These are phyloP conservation scores for Ceratocystis destructans DNA, from an alignment of 2,329 filamentous ascomycete genomes.

Conservation along the genomic window DNA sequence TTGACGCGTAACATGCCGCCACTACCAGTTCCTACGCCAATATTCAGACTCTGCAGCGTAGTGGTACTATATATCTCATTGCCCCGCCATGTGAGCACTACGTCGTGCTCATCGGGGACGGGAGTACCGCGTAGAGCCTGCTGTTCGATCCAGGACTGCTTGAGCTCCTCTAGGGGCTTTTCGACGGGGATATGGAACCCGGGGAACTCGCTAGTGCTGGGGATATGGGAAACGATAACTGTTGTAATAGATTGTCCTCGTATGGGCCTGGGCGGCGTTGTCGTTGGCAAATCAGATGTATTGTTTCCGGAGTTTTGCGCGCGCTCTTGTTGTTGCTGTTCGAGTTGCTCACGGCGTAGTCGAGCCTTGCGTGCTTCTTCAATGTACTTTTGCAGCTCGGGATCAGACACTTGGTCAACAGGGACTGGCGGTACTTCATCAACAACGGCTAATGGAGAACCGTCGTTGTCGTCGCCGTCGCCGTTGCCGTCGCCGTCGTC, in stretches of 20 bases:
- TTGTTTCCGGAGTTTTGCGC: not conserved
- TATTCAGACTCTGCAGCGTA: constrained; percentile 54
- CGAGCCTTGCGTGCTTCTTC: constrained; percentile 28
- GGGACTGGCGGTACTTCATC: not conserved
- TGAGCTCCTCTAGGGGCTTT: constrained; percentile 31
- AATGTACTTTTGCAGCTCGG: constrained; percentile 36
- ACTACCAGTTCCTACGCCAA: constrained; percentile 30
- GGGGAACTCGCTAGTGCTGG: constrained; percentile 30
- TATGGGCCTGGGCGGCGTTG: not conserved
- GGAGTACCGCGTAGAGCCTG: constrained; percentile 37
- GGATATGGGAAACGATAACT: constrained; percentile 41
- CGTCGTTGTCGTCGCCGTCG: not conserved
- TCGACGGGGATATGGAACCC: constrained; percentile 7
- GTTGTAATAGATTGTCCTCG: not conserved
- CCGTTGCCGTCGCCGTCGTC: not conserved
- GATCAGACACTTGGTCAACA: constrained; percentile 24
- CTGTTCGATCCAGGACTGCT: constrained; percentile 53
- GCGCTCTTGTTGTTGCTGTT: not conserved
- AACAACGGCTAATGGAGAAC: constrained; percentile 3
- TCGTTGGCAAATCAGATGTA: not conserved
- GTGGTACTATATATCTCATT: constrained; percentile 62
- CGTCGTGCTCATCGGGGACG: constrained; percentile 33
- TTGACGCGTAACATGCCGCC: constrained; percentile 28
- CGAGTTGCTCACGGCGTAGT: not conserved
- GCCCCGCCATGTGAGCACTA: constrained; percentile 70